Evolutionary conservation across 2,329 filamentous ascomycete genomes (phyloP), one percentile per base, ranked within the genome.

Genomic region (Metarhizium guizhouense): DNA sequence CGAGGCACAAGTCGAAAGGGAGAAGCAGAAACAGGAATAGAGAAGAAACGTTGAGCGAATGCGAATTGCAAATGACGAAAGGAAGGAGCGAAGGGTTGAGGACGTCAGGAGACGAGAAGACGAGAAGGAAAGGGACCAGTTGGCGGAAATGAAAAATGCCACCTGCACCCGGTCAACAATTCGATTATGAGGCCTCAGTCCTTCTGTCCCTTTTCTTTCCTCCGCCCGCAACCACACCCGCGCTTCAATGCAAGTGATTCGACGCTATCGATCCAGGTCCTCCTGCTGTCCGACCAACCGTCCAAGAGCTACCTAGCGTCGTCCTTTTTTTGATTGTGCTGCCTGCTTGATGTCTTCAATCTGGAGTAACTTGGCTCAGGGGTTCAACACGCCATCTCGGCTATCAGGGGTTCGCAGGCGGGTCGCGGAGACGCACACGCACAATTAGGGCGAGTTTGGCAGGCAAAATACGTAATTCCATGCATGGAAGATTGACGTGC

Each of bases 221-320:
- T 14, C 16, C 40, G n/a, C 16, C 13, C 38, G 8, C 38, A 11
- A 7, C 13, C 11, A 30, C 45, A 18, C 13, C 11, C 25, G 30
- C 34, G 13, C 40, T 16, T 18, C 20, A 53, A 25, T n/a, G 20
- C 51, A 45, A 45, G 18, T 32, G 43, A 47, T 34, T 53, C 43
- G 42, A 25, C 40, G 16, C 51, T n/a, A 43, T 53, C 29, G 29
- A 47, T 25, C 40, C 29, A 4, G 51, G 8, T 47, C 51, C 51
- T 30, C 51, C 16, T 11, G 51, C 51, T 53, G 51, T 43, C 51
- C 42, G 51, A 47, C 51, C 51, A 53, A 47, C 51, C 48, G 48
- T 38, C 48, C 48, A 36, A 38, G 34, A 51, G 30, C 18, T 38
- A 16, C 34, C 48, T 38, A 38, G 34, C 32, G 30, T 51, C n/a